A percentile compares a stretch with the other conserved stretches of the same genome.
Conservation (phyloP, 2,329 filamentous ascomycete species). For the Trichoderma atrobrunneum region DNA sequence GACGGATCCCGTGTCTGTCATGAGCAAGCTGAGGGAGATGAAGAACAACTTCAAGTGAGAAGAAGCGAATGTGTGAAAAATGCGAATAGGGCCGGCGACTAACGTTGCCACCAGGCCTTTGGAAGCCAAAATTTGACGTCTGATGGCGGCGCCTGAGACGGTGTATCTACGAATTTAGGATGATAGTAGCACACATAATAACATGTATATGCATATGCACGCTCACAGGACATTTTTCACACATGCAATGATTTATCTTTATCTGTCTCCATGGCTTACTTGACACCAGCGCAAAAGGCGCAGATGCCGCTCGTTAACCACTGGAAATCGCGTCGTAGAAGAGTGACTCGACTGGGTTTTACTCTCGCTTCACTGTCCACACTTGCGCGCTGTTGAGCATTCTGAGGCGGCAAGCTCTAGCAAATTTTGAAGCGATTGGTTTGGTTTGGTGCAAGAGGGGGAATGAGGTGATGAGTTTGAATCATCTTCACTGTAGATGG, state of each 20-base stretch:
- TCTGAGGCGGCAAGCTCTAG: constrained; percentile 63
- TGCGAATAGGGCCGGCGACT: neutral
- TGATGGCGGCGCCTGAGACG: neutral
- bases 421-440: constrained; percentile 55
- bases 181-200: neutral
- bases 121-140: constrained; percentile 21
- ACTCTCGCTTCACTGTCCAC: constrained; percentile 68
- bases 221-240: neutral
- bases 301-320: constrained; percentile 31
- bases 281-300: constrained; percentile 29
- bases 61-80: neutral
- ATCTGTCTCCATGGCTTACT: constrained; percentile 38
- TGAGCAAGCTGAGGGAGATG: constrained; percentile 82
- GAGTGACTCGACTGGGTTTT: constrained; percentile 36
- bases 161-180: neutral
- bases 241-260: neutral
- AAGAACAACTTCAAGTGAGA: constrained; percentile 75
- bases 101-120: constrained; percentile 28
- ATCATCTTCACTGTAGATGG: neutral
- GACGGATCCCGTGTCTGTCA: constrained; percentile 77
- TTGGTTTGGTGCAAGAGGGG: neutral
- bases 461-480: neutral
- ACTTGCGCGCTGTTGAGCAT: constrained; percentile 58
- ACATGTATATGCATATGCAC: neutral
- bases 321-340: constrained; percentile 29